A percentile compares a stretch with the other conserved stretches of the same genome.
phyloP scores from a whole-genome alignment of 257 asterid species.

The Solanum bulbocastanum region DNA sequence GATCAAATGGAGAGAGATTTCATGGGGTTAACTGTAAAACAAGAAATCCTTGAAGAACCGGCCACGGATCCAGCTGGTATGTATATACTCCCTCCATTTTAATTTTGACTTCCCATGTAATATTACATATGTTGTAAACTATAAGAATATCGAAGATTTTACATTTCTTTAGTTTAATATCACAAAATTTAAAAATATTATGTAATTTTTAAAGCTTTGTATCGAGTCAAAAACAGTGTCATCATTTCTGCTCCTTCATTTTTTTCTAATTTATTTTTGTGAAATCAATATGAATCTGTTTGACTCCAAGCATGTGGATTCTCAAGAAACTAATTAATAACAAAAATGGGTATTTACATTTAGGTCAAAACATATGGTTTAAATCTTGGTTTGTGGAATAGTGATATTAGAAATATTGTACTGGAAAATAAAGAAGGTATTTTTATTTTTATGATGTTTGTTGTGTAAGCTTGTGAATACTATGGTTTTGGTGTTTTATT shows the following conservation, averaged over 20 bases:
- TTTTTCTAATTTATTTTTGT: too few species aligned
- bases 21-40: constrained; percentile 60
- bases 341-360: not conserved
- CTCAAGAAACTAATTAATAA: not conserved
- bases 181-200: too few species aligned
- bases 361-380: not conserved
- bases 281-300: not conserved
- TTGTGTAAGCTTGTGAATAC: not conserved
- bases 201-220: not conserved
- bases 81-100: not conserved
- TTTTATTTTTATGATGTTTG: not conserved
- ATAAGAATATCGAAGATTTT: too few species aligned
- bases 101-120: too few species aligned
- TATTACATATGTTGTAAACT: too few species aligned
- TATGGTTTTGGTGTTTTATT: not conserved
- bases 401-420: not conserved
- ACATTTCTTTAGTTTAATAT: too few species aligned
- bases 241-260: not conserved
- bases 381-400: not conserved
- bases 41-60: constrained; percentile 34
- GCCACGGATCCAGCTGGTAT: constrained; percentile 20
- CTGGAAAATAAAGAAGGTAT: too few species aligned
- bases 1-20: constrained; percentile 56
- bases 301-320: not conserved
- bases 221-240: not conserved